phyloP scores from a whole-genome alignment of 768 basidiomycete species.

The Cystoderma amianthinum region DNA sequence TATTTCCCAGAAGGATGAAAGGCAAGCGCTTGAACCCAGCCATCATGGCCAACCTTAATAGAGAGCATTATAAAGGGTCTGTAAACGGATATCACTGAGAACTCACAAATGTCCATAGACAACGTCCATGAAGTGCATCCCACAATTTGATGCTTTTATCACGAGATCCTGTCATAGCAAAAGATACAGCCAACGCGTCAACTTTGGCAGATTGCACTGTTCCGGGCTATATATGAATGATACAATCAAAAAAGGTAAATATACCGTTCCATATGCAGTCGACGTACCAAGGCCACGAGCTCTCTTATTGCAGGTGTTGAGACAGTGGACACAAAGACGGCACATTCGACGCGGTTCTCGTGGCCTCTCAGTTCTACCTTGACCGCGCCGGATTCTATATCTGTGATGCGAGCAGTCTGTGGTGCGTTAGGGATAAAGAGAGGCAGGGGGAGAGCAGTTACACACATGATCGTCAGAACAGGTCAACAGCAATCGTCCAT shows the following conservation, averaged over 20 bases:
- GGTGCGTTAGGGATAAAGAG: no score
- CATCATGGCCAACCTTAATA: constrained; percentile 65
- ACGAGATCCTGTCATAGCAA: constrained; percentile 76
- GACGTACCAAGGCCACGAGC: background rate
- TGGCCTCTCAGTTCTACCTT: constrained; percentile 84
- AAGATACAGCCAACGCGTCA: constrained; percentile 18
- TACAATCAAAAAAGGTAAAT: no score
- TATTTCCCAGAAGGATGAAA: constrained; percentile 90
- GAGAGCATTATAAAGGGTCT: background rate
- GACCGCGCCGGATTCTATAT: constrained; percentile 47
- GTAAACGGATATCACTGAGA: no score
- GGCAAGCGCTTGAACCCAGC: constrained; percentile 82
- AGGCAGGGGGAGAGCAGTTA: constrained; percentile 1
- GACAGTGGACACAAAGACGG: constrained; percentile 71
- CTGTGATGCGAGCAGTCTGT: background rate
- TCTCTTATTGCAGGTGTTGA: constrained; percentile 76
- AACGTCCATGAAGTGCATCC: constrained; percentile 80
- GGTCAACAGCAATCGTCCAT: constrained; percentile 70
- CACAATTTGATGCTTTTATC: constrained; percentile 92
- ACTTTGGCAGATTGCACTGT: background rate
- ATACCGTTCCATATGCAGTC: no score
- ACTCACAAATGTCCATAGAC: constrained; percentile 67
- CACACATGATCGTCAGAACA: constrained; percentile 85
- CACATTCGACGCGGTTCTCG: constrained; percentile 79
- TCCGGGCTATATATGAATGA: background rate